Evolutionary conservation across 2,329 filamentous ascomycete genomes (phyloP), one percentile per base, ranked within the genome.

Genomic region (Cytospora paraplurivora): DNA sequence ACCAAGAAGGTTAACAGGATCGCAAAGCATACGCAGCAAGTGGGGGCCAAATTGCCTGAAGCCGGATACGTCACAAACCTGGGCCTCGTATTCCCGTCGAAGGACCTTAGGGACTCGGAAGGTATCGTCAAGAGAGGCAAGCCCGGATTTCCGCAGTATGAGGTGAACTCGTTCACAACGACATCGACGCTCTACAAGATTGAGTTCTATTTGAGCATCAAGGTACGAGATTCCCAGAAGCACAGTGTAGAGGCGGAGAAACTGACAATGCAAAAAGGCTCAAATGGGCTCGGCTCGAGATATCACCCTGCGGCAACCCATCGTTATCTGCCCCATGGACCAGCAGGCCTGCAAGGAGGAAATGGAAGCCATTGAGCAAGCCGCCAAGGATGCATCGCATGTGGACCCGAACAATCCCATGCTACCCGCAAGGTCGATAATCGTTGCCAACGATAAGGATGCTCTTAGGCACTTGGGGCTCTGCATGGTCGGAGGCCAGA

Each of bases 311-410:
- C 87, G 94, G 59, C 92, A 98, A 76, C 93, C 92, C 6, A 97
- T 99, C 63, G 92, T 98, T 38, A 95, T 98, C 58, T 98, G 94
- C 72, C 94, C 95, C 0, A 87, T 97, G 67, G 95, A 99, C 72
- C 92, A 97, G 72, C 92, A 96, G 69, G 91, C 90, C 17, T 99
- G 95, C 78, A 97, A 96, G 76, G 93, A 97, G 74, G 95, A 98
- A 78, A 97, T 99, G 92, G 93, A 97, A 71, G 93, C 93, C 44
- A 98, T 99, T 67, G 93, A 97, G 73, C 92, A 97, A 76, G 91
- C 95, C 0, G 95, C 95, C 51, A 94, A 93, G 76, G 94, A 98
- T 70, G 94, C 95, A 1, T 90, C 91, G 17, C 87, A 91, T 66
- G 89, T 98, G 66, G 92, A 94, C 69, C 90, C 90, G 0, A 92